A percentile compares a stretch with the other conserved stretches of the same genome.
Evolutionary conservation across 441 rosid species (phyloP).

Genomic region (Sinapis alba): DNA sequence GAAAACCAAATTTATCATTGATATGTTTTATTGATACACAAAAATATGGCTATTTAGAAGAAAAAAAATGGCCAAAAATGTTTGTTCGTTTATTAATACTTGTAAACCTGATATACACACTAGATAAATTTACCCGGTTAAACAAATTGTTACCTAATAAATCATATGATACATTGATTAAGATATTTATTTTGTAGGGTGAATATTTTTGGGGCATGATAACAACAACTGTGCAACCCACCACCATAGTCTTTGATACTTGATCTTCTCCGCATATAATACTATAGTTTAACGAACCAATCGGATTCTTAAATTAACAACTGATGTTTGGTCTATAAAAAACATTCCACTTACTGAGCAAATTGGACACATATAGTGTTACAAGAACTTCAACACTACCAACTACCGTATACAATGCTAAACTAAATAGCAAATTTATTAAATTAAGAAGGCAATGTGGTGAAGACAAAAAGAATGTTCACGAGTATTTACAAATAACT

Average conservation of each 20-base stretch:
- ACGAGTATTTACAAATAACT: neutral
- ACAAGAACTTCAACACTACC: neutral
- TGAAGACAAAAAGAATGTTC: neutral
- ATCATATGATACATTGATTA: neutral
- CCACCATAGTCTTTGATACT: neutral
- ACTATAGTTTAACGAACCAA: neutral
- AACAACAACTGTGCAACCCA: neutral
- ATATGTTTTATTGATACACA: neutral
- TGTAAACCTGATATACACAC: neutral
- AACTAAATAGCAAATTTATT: neutral
- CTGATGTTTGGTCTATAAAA: neutral
- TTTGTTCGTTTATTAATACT: neutral
- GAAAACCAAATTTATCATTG: neutral
- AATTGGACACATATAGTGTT: neutral
- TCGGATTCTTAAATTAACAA: neutral
- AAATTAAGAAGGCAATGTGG: neutral
- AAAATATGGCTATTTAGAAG: neutral
- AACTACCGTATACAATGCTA: neutral
- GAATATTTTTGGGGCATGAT: neutral
- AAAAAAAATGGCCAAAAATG: neutral
- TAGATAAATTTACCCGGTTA: neutral
- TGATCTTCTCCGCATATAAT: neutral
- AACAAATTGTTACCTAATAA: neutral
- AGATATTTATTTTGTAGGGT: neutral
- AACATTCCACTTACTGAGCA: neutral